Base-by-base conservation (phyloP, 1,139 yeast species). In the Lodderomyces elongisporus region DNA sequence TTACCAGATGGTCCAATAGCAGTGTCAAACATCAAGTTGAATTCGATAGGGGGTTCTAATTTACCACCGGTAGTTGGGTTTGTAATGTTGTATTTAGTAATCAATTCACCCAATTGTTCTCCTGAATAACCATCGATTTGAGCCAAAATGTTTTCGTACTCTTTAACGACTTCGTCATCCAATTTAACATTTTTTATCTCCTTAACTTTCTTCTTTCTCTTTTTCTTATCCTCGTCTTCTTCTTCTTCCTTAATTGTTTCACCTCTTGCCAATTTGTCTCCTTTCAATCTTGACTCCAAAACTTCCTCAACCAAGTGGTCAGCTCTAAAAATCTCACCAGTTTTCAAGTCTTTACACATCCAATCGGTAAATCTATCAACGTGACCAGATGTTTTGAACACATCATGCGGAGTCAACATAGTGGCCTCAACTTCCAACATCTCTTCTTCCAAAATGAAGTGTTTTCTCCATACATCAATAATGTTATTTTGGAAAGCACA, bases 1-100 rank as follows among this genome's bases (percentile, higher is more conserved):
- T 82, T 88, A 54, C 98, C 98, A 38, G 96, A 85, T 42, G 99
- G 98, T 35, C 99, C 99, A 59, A 93, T 93, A 39, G 96, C 96
- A 38, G 99, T 93, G 62, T 89, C 97, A 58, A 93, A 93, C 98
- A 93, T 93, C 62, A 93, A 79, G 68, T 93, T 93, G 78, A 93
- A 93, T 58, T 88, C 96, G 46, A 74, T 77, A 47, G 99, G 99
- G 31, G 82, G 83, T 59, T 87, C 95, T 53, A 93, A 75, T 36
- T 75, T 68, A 30, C 85, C 95, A 42, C 85, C 85, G 41, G 95
- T 88, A 34, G 77, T 87, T 29, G 99, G 99, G 71, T 89, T 91
- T 51, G 77, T 79, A 57, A 93, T 91, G 42, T 83, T 68, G 63
- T 83, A 74, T 61, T 87, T 82, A 42, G 52, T 68, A 70, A 93